These are phyloP conservation scores for Coemansia sp. DNA, from an alignment of 192 early-diverging fungal genomes.

Conservation along the genomic window DNA sequence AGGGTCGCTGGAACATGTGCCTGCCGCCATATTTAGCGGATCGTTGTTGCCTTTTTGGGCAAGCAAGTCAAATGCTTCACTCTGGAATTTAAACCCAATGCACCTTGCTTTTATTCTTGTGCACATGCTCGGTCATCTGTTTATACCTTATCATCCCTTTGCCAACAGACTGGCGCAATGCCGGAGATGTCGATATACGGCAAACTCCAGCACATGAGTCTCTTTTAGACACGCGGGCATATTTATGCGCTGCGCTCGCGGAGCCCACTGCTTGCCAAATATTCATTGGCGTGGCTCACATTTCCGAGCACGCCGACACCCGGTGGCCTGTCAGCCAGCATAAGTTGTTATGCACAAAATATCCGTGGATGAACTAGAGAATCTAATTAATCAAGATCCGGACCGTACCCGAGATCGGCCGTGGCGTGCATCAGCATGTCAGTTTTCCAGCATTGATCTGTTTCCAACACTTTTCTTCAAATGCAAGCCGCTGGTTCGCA, in stretches of 20 bases:
- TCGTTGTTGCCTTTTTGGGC: background rate
- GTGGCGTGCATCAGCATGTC: background rate
- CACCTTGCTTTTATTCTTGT: background rate
- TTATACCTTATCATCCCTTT: background rate
- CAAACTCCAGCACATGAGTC: background rate
- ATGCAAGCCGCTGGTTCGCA: background rate
- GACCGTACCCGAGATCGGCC: constrained; percentile 1
- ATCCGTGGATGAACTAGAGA: background rate
- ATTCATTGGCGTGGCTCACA: background rate
- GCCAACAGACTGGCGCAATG: background rate
- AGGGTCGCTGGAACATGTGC: constrained; percentile 1
- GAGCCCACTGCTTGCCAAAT: background rate
- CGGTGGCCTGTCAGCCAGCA: background rate
- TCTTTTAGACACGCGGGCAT: constrained; percentile 2
- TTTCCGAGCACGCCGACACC: background rate
- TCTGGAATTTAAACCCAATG: constrained; percentile 1
- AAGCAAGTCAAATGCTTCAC: background rate
- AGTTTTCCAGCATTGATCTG: background rate
- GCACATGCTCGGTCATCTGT: background rate
- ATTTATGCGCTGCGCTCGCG: constrained; percentile 9
- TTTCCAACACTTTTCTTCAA: background rate
- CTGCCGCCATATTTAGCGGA: background rate
- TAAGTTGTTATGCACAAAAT: background rate
- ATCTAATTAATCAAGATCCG: constrained; percentile 1
- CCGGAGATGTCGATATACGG: background rate